Conservation (phyloP, 2,329 filamentous ascomycete genomes). For the Periglandula ipomoeae region DNA sequence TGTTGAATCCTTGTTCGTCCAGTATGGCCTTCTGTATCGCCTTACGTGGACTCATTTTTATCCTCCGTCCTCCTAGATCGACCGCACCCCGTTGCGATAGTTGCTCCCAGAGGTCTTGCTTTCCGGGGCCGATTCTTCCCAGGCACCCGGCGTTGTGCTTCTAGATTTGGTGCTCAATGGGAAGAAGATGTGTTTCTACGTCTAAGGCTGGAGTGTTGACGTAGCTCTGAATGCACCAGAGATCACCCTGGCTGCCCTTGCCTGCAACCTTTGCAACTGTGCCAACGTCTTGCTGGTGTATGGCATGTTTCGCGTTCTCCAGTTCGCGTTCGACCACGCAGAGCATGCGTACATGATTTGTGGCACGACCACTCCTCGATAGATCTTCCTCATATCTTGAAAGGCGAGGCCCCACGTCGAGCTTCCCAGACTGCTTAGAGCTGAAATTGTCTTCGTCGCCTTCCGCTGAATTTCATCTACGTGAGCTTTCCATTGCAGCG, state of each 20-base stretch:
- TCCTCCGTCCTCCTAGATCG: neutral
- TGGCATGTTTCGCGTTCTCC: neutral
- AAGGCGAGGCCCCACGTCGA: conserved; percentile 15
- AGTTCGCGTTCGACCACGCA: conserved; percentile 13
- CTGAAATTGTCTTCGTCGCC: conserved; percentile 13
- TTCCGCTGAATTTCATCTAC: conserved; percentile 12
- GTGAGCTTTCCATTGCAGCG: conserved; percentile 15
- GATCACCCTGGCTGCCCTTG: conserved; percentile 16
- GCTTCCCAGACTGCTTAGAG: conserved; percentile 13
- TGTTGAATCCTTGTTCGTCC: neutral
- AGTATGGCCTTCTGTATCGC: neutral
- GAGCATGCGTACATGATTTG: conserved; percentile 19
- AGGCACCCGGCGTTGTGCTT: neutral
- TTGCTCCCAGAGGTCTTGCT: neutral
- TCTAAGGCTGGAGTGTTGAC: conserved; percentile 14
- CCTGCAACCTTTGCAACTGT: neutral
- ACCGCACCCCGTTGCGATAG: neutral
- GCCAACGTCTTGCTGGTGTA: neutral
- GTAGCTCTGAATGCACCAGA: conserved; percentile 17
- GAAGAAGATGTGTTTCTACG: conserved; percentile 17
- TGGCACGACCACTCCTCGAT: conserved; percentile 15
- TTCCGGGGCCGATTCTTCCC: neutral
- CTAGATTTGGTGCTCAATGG: conserved; percentile 11
- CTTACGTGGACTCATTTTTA: neutral
- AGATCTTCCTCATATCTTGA: conserved; percentile 16